phyloP scores from a whole-genome alignment of 805 yeast genomes.

The Candida golubevii region DNA sequence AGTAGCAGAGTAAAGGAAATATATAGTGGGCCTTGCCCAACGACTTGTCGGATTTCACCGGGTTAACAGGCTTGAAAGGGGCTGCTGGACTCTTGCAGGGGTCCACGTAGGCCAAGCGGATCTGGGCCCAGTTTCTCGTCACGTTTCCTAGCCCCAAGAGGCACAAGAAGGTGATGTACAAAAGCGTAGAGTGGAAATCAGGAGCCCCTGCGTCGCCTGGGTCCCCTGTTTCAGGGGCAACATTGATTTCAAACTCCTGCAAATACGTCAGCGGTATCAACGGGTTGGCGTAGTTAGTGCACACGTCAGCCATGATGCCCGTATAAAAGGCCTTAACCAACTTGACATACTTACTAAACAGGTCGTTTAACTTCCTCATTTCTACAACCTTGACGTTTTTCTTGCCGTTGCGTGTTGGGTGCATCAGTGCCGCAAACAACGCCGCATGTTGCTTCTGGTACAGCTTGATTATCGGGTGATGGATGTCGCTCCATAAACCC shows the following conservation, averaged over 20 bases:
- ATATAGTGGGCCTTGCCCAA: conserved; percentile 29
- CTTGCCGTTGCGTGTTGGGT: conserved; percentile 12
- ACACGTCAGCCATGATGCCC: conserved; percentile 36
- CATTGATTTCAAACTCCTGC: conserved; percentile 23
- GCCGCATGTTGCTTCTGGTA: conserved; percentile 41
- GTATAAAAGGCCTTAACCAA: conserved; percentile 47
- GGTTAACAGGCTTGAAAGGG: conserved; percentile 10
- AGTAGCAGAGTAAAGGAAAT: conserved; percentile 35
- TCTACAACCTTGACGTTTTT: conserved; percentile 41
- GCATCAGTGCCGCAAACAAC: conserved; percentile 17
- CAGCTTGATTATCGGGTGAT: conserved; percentile 59
- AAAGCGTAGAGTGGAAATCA: conserved; percentile 13
- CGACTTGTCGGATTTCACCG: conserved; percentile 25
- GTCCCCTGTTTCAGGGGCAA: neutral
- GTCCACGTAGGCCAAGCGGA: conserved; percentile 10
- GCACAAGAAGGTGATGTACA: conserved; percentile 13
- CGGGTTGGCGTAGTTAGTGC: conserved; percentile 34
- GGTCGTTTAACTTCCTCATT: conserved; percentile 50
- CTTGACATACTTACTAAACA: conserved; percentile 46
- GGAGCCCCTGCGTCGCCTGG: neutral
- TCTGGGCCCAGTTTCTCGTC: conserved; percentile 12
- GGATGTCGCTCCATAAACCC: conserved; percentile 55
- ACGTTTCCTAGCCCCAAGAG: conserved; percentile 18
- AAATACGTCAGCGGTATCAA: conserved; percentile 30
- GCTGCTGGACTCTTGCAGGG: conserved; percentile 14